Conservation (phyloP, 345 rosid species). For the Gossypium mustelinum region DNA sequence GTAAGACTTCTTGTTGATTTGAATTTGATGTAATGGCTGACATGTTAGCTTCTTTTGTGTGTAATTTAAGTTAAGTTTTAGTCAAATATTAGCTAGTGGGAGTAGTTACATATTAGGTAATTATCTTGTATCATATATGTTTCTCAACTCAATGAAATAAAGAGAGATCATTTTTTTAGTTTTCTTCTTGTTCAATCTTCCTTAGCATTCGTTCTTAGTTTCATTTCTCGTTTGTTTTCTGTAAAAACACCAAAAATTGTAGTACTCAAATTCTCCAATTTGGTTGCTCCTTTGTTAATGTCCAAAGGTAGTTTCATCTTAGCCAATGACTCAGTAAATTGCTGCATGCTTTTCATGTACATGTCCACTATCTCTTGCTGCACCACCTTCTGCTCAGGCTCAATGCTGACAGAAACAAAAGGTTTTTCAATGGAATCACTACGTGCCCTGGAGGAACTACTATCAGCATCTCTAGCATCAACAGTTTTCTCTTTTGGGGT, state of each 20-base stretch:
- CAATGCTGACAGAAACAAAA: conserved; percentile 42
- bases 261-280: conserved; percentile 75
- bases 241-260: conserved; percentile 11
- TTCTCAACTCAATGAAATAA: too few species aligned
- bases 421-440: conserved; percentile 44
- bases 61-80: too few species aligned
- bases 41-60: too few species aligned
- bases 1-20: too few species aligned
- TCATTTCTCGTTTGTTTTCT: too few species aligned
- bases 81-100: too few species aligned
- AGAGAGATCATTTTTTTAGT: too few species aligned
- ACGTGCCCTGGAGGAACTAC: conserved; percentile 43
- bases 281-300: conserved; percentile 58
- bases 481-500: conserved; percentile 34
- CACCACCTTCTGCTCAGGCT: conserved; percentile 68
- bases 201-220: too few species aligned
- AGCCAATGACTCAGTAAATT: conserved; percentile 95
- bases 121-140: too few species aligned
- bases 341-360: conserved; percentile 99
- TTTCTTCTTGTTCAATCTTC: too few species aligned
- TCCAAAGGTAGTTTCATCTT: conserved; percentile 98
- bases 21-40: too few species aligned
- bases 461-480: conserved; percentile 39
- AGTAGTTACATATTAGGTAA: too few species aligned
- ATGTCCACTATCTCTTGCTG: conserved; percentile 96